Conservation (phyloP, 192 early-diverging fungal genomes). For the Gamsiella multidivaricata region DNA sequence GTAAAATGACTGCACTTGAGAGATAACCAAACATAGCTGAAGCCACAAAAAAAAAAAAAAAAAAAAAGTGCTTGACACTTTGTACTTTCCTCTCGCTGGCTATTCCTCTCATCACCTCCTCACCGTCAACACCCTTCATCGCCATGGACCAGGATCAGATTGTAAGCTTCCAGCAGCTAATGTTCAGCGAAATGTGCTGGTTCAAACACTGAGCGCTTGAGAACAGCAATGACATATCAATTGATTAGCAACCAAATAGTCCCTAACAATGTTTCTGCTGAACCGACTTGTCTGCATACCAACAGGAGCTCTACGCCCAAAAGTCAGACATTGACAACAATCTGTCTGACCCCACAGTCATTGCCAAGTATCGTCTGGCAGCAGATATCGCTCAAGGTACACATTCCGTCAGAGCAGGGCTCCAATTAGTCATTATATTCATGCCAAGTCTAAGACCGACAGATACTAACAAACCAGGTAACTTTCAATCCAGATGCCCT, state of each 20-base stretch:
- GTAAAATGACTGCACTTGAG: too few relatives aligned
- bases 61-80: too few relatives aligned
- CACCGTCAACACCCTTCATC: not conserved
- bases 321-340: slow-evolving; percentile 74
- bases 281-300: too few relatives aligned
- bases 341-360: slow-evolving; percentile 68
- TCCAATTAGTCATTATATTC: not conserved
- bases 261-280: too few relatives aligned
- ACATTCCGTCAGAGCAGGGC: too few relatives aligned
- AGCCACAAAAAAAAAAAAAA: too few relatives aligned
- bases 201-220: too few relatives aligned
- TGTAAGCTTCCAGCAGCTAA: slow-evolving; percentile 12
- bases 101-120: not conserved
- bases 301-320: slow-evolving; percentile 53
- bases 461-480: slow-evolving; percentile 1
- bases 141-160: slow-evolving; percentile 47
- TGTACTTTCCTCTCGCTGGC: not conserved
- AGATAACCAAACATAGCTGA: too few relatives aligned
- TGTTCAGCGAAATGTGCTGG: too few relatives aligned
- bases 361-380: slow-evolving; percentile 81
- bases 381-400: slow-evolving; percentile 83
- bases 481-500: slow-evolving; percentile 59
- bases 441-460: not conserved
- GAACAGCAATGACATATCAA: too few relatives aligned
- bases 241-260: too few relatives aligned